Evolutionary conservation across 192 early-diverging fungal genomes (phyloP).

Genomic region (Podila horticola): DNA sequence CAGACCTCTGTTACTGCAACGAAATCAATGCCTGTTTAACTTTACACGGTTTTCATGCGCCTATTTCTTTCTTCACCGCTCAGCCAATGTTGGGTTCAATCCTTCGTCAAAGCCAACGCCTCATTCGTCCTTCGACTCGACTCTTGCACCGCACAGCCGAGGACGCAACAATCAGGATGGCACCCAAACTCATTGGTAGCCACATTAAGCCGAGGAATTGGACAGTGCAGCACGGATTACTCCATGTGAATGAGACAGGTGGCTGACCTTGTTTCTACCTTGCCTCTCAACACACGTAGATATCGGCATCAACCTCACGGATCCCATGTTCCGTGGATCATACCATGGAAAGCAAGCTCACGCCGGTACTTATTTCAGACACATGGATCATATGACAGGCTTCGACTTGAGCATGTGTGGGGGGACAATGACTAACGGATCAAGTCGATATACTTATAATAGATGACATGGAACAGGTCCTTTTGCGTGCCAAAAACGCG

Average conservation of each 20-base stretch:
- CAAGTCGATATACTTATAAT: neutral
- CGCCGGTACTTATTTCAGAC: conserved; percentile 52
- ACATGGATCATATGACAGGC: neutral
- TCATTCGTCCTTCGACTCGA: neutral
- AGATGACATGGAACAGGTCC: conserved; percentile 75
- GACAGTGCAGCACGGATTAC: neutral
- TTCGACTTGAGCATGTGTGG: no score
- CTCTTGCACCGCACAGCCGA: neutral
- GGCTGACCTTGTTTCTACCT: neutral
- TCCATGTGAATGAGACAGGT: neutral
- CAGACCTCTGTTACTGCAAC: no score
- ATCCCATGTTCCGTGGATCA: conserved; percentile 83
- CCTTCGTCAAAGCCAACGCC: no score
- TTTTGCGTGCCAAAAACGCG: conserved; percentile 71
- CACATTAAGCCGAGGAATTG: neutral
- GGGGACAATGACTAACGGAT: neutral
- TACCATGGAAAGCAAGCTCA: conserved; percentile 86
- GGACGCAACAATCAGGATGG: conserved; percentile 7
- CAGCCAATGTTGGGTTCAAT: no score
- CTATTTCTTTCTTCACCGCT: no score
- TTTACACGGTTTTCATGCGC: no score
- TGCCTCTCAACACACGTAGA: conserved; percentile 55
- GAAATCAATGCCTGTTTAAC: no score
- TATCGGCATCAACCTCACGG: conserved; percentile 91
- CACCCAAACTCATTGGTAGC: conserved; percentile 37